These are phyloP conservation scores for Plasmodium knowlesi DNA, from an alignment of 169 alveolate genomes.

Conservation along the genomic window DNA sequence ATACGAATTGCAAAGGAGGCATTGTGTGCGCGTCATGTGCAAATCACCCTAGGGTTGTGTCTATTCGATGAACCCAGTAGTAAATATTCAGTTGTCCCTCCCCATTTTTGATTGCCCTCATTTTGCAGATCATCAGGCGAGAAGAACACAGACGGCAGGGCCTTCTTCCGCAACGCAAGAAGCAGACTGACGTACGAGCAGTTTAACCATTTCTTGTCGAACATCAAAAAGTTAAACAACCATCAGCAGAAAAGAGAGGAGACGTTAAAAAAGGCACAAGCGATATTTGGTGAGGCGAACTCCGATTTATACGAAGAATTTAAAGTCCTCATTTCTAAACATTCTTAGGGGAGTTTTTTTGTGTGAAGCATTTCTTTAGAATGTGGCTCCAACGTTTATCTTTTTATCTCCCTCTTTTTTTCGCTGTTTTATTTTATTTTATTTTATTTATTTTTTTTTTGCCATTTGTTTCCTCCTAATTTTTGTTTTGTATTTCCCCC, in stretches of 20 bases:
- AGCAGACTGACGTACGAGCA: conserved; percentile 84
- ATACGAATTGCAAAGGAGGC: not conserved
- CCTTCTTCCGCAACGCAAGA: conserved; percentile 82
- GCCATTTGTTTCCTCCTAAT: not conserved
- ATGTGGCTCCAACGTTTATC: not conserved
- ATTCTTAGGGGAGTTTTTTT: conserved; percentile 46
- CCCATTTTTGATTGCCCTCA: not conserved
- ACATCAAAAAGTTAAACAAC: conserved; percentile 88
- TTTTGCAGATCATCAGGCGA: conserved; percentile 16
- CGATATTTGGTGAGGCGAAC: conserved; percentile 79
- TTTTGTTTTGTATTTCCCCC: not conserved
- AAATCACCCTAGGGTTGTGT: not conserved
- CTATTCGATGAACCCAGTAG: not conserved
- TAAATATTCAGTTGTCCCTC: too few relatives aligned
- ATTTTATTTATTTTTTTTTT: not conserved
- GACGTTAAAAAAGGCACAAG: conserved; percentile 79
- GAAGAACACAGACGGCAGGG: conserved; percentile 39
- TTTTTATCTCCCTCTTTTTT: not conserved
- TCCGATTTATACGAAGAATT: conserved; percentile 84
- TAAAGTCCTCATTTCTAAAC: conserved; percentile 81
- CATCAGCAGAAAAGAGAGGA: conserved; percentile 89
- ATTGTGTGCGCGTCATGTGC: not conserved
- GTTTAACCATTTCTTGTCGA: conserved; percentile 83
- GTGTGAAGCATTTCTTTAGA: not conserved
- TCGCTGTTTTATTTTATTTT: conserved; percentile 4